Base-by-base conservation (phyloP, 2,329 filamentous ascomycete species). In the Cephalotrichum gorgonifer region DNA sequence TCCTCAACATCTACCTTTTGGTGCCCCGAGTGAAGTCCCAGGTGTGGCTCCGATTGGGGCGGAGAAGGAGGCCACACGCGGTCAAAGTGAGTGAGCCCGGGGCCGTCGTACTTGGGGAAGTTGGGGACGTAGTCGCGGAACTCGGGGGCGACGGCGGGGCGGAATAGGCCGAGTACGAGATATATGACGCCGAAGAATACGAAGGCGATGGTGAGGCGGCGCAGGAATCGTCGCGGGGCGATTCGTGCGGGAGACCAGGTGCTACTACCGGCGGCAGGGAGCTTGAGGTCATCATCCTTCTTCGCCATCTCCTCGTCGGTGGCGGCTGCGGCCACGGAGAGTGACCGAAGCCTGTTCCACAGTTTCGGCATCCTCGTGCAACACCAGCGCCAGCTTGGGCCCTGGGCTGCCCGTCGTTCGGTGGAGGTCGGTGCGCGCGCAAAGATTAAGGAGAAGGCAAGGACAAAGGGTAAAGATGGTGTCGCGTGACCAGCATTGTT, bases 121-220 rank as follows among this genome's bases (percentile, higher is more conserved):
- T 28, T 47, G 52, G 60, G 64, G 49, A 63, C 63, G 27, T 62
- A 60, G 44, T 59, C 60, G 52, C 73, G 56, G 52, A 67, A 57
- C 55, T 67, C 60, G 8, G 82, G 81, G 49, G 86, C 76, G 60
- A 83, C 78, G 55, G 76, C 75, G 58, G 84, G 64, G 58, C 88
- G 78, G 53, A 86, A 65, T 60, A 84, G 85, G 22, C 88, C 52
- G 12, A 30, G 20, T 25, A 22, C 25, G 8, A 43, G 4, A 15
- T 42, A 48, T 26, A 75, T 59, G 31, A 75, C 59, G 43, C 74
- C 63, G 30, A 74, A 67, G 43, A 77, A 50, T 14, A 70, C 58
- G 28, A 81, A 57, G 45, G 82, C 76, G 59, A 75, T 76, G 47
- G 79, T 54, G 8, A 66, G 68, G 54, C 81, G 72, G 50, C 81